phyloP scores from a whole-genome alignment of 805 yeast genomes.

The Saccharomyces mikatae region DNA sequence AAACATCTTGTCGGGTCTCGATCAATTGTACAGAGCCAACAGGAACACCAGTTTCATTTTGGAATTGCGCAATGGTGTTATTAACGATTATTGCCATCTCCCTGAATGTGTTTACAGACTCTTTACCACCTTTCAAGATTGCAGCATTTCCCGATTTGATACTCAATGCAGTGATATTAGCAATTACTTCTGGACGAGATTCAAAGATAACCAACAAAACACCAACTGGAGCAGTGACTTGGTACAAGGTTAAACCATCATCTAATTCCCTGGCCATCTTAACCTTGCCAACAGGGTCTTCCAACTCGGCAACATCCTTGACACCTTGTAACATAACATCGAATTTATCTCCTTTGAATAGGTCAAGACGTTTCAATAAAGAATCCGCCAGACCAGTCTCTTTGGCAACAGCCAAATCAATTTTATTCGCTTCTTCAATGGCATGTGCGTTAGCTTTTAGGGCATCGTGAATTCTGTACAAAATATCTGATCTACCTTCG shows the following conservation, averaged over 20 bases:
- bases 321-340: slow-evolving; percentile 94
- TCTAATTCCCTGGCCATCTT: slow-evolving; percentile 80
- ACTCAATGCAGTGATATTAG: slow-evolving; percentile 91
- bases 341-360: slow-evolving; percentile 73
- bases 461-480: slow-evolving; percentile 64
- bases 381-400: slow-evolving; percentile 57
- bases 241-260: slow-evolving; percentile 74
- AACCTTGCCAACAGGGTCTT: slow-evolving; percentile 88
- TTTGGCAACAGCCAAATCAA: slow-evolving; percentile 66
- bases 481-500: slow-evolving; percentile 64
- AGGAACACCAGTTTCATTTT: slow-evolving; percentile 61
- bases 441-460: slow-evolving; percentile 49
- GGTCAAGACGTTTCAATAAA: slow-evolving; percentile 74
- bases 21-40: slow-evolving; percentile 75
- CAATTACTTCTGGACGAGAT: slow-evolving; percentile 96
- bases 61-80: slow-evolving; percentile 38
- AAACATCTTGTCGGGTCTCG: slow-evolving; percentile 82
- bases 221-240: slow-evolving; percentile 92
- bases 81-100: slow-evolving; percentile 70
- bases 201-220: slow-evolving; percentile 89
- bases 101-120: slow-evolving; percentile 74
- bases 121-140: slow-evolving; percentile 95
- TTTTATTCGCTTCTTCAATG: slow-evolving; percentile 63
- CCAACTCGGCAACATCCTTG: slow-evolving; percentile 77
- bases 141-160: slow-evolving; percentile 96